These are phyloP conservation scores for Penicillium subrubescens DNA, from an alignment of 495 filamentous ascomycete species.

Conservation along the genomic window DNA sequence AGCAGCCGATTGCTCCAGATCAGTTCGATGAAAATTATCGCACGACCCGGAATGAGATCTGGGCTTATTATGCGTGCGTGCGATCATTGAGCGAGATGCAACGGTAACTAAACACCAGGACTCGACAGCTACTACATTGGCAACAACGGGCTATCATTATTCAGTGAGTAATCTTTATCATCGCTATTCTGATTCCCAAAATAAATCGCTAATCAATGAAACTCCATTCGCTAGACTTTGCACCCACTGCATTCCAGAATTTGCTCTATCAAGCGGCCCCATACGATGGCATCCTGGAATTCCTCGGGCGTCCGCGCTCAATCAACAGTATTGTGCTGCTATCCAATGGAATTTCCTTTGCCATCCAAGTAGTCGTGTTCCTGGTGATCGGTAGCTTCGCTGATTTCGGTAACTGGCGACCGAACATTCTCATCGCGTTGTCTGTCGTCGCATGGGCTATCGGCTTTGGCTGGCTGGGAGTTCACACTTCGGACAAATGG, in stretches of 20 bases:
- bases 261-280: constrained; percentile 60
- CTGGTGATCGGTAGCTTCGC: constrained; percentile 57
- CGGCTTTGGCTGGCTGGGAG: constrained; percentile 66
- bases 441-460: constrained; percentile 61
- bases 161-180: constrained; percentile 44
- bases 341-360: constrained; percentile 65
- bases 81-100: background rate
- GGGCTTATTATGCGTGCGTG: constrained; percentile 62
- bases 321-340: constrained; percentile 64
- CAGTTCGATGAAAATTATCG: constrained; percentile 34
- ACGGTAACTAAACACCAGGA: constrained; percentile 21
- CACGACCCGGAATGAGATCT: constrained; percentile 61
- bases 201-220: background rate
- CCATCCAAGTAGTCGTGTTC: constrained; percentile 63
- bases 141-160: constrained; percentile 66
- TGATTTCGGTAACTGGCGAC: constrained; percentile 64
- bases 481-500: constrained; percentile 59
- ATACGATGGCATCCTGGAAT: constrained; percentile 47
- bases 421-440: constrained; percentile 61
- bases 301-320: constrained; percentile 52
- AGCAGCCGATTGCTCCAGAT: constrained; percentile 27
- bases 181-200: background rate
- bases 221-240: constrained; percentile 50
- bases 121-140: constrained; percentile 63
- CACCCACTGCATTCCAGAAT: constrained; percentile 67